These are phyloP conservation scores for Cocos nucifera DNA, from an alignment of 176 grass and related monocot genomes.

Conservation along the genomic window DNA sequence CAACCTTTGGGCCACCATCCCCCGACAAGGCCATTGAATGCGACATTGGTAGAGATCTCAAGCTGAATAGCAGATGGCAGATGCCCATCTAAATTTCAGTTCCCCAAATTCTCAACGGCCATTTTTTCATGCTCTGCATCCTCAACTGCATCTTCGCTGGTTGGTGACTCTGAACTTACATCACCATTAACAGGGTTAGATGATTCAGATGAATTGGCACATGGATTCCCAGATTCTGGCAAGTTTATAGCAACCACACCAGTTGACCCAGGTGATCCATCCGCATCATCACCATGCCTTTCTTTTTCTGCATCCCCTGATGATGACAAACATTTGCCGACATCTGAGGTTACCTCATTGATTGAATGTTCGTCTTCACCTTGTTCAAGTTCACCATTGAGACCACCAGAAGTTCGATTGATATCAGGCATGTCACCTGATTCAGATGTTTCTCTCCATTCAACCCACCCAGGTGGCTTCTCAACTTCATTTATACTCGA, in stretches of 20 bases:
- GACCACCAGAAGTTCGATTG: neutral
- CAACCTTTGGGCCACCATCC: neutral
- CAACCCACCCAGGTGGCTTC: conserved; percentile 5
- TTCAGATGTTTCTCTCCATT: conserved; percentile 7
- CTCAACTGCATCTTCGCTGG: conserved; percentile 3
- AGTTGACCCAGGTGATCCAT: neutral
- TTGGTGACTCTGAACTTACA: neutral
- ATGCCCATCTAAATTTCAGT: neutral
- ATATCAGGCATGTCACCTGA: neutral
- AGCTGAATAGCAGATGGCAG: neutral
- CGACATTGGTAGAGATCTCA: neutral
- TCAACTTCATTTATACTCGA: neutral
- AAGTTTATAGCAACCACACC: neutral
- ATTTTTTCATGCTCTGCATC: conserved; percentile 1
- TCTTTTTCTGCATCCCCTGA: neutral
- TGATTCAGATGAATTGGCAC: neutral
- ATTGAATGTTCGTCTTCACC: neutral
- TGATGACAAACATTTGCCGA: neutral
- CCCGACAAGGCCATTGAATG: neutral
- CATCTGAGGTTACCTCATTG: neutral
- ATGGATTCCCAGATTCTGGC: neutral
- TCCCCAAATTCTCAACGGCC: neutral
- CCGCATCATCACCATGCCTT: neutral
- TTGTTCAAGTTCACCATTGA: conserved; percentile 3
- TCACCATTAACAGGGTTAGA: neutral